A percentile compares a stretch with the other conserved stretches of the same genome.
phyloP scores from a whole-genome alignment of 495 filamentous ascomycete genomes.

The Choiromyces venosus region DNA sequence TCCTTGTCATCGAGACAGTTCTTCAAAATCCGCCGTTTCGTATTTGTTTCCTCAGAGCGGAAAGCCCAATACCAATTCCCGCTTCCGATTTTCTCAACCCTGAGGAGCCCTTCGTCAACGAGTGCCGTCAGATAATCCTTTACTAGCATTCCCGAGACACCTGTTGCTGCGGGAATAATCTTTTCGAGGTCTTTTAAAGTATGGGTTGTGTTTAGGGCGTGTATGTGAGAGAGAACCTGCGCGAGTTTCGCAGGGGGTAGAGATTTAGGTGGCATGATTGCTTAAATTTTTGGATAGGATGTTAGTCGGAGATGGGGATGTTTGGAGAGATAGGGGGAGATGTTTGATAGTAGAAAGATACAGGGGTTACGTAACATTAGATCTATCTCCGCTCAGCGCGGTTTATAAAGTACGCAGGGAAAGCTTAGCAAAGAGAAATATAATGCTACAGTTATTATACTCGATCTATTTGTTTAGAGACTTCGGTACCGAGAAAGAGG shows the following conservation, averaged over 20 bases:
- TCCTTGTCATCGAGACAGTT: slow-evolving; percentile 50
- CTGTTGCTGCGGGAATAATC: slow-evolving; percentile 58
- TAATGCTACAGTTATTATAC: neutral
- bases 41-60: slow-evolving; percentile 56
- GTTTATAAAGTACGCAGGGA: neutral
- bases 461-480: neutral
- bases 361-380: neutral
- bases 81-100: slow-evolving; percentile 72
- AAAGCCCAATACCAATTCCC: slow-evolving; percentile 84
- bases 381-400: neutral
- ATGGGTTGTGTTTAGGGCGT: slow-evolving; percentile 59
- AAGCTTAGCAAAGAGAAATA: neutral
- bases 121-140: slow-evolving; percentile 39
- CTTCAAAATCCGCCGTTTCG: slow-evolving; percentile 48
- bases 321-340: neutral
- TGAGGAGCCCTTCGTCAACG: slow-evolving; percentile 54
- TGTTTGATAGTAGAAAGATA: neutral
- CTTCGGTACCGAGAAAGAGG: neutral
- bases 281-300: neutral
- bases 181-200: slow-evolving; percentile 73
- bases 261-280: slow-evolving; percentile 54
- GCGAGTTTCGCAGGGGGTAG: slow-evolving; percentile 57
- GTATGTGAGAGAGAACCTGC: slow-evolving; percentile 60
- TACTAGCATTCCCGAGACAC: slow-evolving; percentile 44
- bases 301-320: neutral